These are phyloP conservation scores for Trichothecium roseum DNA, from an alignment of 2,329 filamentous ascomycete species.

Conservation along the genomic window DNA sequence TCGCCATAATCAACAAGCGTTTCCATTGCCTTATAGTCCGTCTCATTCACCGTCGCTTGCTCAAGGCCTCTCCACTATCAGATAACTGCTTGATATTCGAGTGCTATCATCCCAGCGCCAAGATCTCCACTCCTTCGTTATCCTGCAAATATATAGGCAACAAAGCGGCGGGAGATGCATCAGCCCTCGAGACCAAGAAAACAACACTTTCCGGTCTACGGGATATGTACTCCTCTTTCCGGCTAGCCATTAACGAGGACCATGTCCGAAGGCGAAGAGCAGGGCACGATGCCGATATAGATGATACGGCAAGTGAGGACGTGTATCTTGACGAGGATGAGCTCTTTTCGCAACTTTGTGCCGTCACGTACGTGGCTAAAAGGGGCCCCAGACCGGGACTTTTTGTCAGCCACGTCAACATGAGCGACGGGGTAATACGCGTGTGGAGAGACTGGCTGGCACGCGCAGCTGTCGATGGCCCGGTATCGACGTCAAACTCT, in stretches of 20 bases:
- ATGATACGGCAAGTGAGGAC: slow-evolving; percentile 43
- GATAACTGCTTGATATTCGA: slow-evolving; percentile 60
- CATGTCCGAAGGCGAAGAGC: slow-evolving; percentile 20
- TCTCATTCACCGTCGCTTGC: slow-evolving; percentile 54
- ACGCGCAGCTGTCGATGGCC: slow-evolving; percentile 17
- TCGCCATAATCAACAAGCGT: slow-evolving; percentile 49
- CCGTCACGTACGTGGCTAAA: slow-evolving; percentile 57
- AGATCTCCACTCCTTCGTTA: slow-evolving; percentile 58
- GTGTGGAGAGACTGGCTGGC: slow-evolving; percentile 66
- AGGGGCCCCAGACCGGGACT: slow-evolving; percentile 49
- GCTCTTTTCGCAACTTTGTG: slow-evolving; percentile 64
- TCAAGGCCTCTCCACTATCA: slow-evolving; percentile 20
- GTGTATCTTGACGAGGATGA: slow-evolving; percentile 59
- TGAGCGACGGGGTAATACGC: slow-evolving; percentile 58
- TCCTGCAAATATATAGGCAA: slow-evolving; percentile 57
- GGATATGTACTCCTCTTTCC: slow-evolving; percentile 60
- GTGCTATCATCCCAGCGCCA: slow-evolving; percentile 64
- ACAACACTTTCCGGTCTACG: slow-evolving; percentile 30
- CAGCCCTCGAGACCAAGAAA: slow-evolving; percentile 3
- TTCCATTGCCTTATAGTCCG: slow-evolving; percentile 53
- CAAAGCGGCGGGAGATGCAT: slow-evolving; percentile 10
- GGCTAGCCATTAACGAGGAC: slow-evolving; percentile 48
- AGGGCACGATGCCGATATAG: slow-evolving; percentile 9
- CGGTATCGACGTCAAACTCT: not conserved
- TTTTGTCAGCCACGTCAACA: slow-evolving; percentile 53